A percentile compares a stretch with the other conserved stretches of the same genome.
Conservation (phyloP, 805 yeast genomes). For the Saccharomycopsis guyanensis region DNA sequence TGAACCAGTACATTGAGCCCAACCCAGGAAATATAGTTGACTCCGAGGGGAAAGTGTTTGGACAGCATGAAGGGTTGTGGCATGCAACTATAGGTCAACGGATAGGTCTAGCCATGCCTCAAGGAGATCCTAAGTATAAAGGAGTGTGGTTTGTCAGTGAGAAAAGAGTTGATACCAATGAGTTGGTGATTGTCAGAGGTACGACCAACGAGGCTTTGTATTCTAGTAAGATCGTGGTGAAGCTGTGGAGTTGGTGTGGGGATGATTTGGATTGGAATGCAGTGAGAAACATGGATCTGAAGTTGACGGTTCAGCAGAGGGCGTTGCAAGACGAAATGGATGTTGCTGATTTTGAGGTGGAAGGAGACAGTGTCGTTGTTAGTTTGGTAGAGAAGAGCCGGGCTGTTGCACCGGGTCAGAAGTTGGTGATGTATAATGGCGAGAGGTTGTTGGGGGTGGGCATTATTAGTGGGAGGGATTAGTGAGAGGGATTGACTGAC, state of each 20-base stretch:
- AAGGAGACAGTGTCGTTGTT: constrained; percentile 26
- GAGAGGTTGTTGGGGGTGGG: constrained; percentile 64
- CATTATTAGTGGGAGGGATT: too few species aligned
- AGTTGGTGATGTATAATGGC: constrained; percentile 61
- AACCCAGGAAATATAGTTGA: constrained; percentile 78
- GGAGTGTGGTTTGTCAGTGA: constrained; percentile 87
- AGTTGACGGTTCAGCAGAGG: constrained; percentile 53
- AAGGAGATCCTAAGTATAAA: constrained; percentile 62
- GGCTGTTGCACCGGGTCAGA: constrained; percentile 90
- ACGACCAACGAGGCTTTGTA: constrained; percentile 45
- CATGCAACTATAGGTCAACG: constrained; percentile 92
- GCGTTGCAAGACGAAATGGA: constrained; percentile 59
- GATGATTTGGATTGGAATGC: constrained; percentile 15
- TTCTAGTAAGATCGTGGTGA: constrained; percentile 32
- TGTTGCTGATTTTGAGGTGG: constrained; percentile 27
- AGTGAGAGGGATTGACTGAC: too few species aligned
- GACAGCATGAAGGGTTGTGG: constrained; percentile 84
- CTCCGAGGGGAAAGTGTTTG: constrained; percentile 68
- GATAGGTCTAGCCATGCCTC: constrained; percentile 77
- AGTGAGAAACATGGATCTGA: constrained; percentile 14
- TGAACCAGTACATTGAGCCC: constrained; percentile 65
- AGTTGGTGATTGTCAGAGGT: constrained; percentile 73
- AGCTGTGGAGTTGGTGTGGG: constrained; percentile 46
- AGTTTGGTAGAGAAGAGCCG: constrained; percentile 40
- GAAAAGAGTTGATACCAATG: constrained; percentile 56